phyloP scores from a whole-genome alignment of 2,329 filamentous ascomycete genomes.

The Parastagonospora avenae region DNA sequence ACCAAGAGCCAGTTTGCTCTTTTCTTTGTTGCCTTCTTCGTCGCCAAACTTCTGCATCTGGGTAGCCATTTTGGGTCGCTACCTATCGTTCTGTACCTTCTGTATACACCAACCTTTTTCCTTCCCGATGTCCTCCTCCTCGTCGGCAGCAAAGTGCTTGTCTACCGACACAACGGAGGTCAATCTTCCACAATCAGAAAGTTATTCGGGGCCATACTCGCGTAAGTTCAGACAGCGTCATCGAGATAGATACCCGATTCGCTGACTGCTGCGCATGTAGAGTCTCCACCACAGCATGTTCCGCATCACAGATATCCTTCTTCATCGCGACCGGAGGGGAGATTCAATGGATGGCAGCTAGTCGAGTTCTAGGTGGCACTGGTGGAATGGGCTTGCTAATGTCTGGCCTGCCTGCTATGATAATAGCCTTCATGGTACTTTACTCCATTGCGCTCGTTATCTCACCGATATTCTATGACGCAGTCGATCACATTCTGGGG shows the following conservation, averaged over 20 bases:
- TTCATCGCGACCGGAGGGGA: slow-evolving; percentile 21
- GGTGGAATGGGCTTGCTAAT: slow-evolving; percentile 18
- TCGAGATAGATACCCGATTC: neutral
- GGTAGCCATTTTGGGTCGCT: slow-evolving; percentile 18
- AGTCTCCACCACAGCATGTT: slow-evolving; percentile 15
- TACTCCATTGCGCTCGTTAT: slow-evolving; percentile 12
- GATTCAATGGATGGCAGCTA: slow-evolving; percentile 25
- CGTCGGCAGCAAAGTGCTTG: slow-evolving; percentile 15
- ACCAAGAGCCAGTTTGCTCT: slow-evolving; percentile 18
- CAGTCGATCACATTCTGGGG: slow-evolving; percentile 8
- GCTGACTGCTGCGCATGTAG: slow-evolving; percentile 6
- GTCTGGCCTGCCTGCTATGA: slow-evolving; percentile 15
- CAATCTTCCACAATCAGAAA: slow-evolving; percentile 9
- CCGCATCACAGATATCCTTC: slow-evolving; percentile 20
- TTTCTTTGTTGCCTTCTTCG: slow-evolving; percentile 21
- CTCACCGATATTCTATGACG: slow-evolving; percentile 15
- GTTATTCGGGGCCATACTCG: slow-evolving; percentile 9
- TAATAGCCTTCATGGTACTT: slow-evolving; percentile 9
- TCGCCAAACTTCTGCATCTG: slow-evolving; percentile 21
- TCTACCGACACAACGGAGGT: slow-evolving; percentile 17
- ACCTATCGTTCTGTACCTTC: slow-evolving; percentile 20
- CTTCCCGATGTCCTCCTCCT: slow-evolving; percentile 20
- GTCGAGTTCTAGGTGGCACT: slow-evolving; percentile 17
- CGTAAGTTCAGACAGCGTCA: slow-evolving; percentile 10
- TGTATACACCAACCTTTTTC: slow-evolving; percentile 22